A percentile compares a stretch with the other conserved stretches of the same genome.
Conservation (phyloP, 306 rosid species). For the Trifolium dubium region DNA sequence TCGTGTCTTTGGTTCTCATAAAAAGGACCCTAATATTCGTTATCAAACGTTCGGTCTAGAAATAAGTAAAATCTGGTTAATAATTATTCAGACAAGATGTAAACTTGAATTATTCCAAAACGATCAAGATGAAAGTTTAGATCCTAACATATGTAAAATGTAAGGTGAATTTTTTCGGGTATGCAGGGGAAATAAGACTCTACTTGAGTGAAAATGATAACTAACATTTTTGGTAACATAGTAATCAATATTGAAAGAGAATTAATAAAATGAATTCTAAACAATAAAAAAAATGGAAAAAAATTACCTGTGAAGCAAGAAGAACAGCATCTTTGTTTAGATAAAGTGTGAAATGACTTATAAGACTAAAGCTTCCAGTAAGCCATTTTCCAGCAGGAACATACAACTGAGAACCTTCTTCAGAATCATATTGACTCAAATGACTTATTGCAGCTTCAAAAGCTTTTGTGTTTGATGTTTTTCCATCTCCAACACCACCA, state of each 20-base stretch:
- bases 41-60: too few species aligned
- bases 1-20: too few species aligned
- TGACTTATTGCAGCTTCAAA: slow-evolving; percentile 62
- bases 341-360: slow-evolving; percentile 71
- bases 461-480: slow-evolving; percentile 69
- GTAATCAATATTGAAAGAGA: not conserved
- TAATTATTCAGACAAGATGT: too few species aligned
- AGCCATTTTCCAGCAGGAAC: slow-evolving; percentile 90
- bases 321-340: slow-evolving; percentile 72
- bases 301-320: slow-evolving; percentile 74
- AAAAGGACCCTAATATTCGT: too few species aligned
- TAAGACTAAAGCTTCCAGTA: slow-evolving; percentile 79
- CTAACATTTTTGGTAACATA: not conserved
- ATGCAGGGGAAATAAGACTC: too few species aligned
- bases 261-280: slow-evolving; percentile 1
- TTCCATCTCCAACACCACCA: slow-evolving; percentile 89
- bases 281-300: slow-evolving; percentile 4
- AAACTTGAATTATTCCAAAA: too few species aligned
- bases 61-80: too few species aligned
- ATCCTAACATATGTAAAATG: too few species aligned
- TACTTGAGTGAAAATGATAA: too few species aligned
- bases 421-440: slow-evolving; percentile 56
- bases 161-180: too few species aligned
- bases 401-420: slow-evolving; percentile 65
- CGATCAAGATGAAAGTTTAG: too few species aligned